Evolutionary conservation across 2,329 filamentous ascomycete species (phyloP).

Genomic region (Colletotrichum musicola): DNA sequence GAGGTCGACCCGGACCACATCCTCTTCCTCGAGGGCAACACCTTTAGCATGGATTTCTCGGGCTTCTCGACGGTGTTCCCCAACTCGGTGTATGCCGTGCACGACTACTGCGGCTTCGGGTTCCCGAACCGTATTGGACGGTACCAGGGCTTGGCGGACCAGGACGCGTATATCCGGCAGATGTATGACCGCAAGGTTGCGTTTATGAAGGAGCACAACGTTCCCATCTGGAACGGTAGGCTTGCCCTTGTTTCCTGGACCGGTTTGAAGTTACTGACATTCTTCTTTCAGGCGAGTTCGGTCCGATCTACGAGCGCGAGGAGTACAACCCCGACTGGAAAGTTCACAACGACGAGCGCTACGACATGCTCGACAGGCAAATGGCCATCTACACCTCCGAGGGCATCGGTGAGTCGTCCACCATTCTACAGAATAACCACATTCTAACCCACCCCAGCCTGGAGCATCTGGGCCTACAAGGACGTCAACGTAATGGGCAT

Average conservation of each 20-base stretch:
- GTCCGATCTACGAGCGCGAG: slow-evolving; percentile 54
- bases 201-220: slow-evolving; percentile 53
- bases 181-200: slow-evolving; percentile 53
- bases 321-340: slow-evolving; percentile 48
- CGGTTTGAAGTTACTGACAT: background rate
- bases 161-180: slow-evolving; percentile 48
- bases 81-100: slow-evolving; percentile 60
- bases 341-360: slow-evolving; percentile 57
- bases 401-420: slow-evolving; percentile 23
- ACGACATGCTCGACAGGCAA: slow-evolving; percentile 60
- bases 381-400: slow-evolving; percentile 59
- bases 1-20: slow-evolving; percentile 57
- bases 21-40: slow-evolving; percentile 57
- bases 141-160: slow-evolving; percentile 54
- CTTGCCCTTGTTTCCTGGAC: slow-evolving; percentile 42
- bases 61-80: slow-evolving; percentile 46
- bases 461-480: slow-evolving; percentile 64
- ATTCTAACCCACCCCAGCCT: slow-evolving; percentile 37
- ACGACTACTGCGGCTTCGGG: slow-evolving; percentile 61
- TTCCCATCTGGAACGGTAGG: slow-evolving; percentile 60
- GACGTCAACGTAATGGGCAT: slow-evolving; percentile 67
- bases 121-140: slow-evolving; percentile 50
- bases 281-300: slow-evolving; percentile 40
- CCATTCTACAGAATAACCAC: background rate
- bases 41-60: slow-evolving; percentile 57